Percentiles rank a stretch among this genome's conserved stretches.
Conservation (phyloP, 108 stramenopile genomes). For the Schizochytrium sp. region DNA sequence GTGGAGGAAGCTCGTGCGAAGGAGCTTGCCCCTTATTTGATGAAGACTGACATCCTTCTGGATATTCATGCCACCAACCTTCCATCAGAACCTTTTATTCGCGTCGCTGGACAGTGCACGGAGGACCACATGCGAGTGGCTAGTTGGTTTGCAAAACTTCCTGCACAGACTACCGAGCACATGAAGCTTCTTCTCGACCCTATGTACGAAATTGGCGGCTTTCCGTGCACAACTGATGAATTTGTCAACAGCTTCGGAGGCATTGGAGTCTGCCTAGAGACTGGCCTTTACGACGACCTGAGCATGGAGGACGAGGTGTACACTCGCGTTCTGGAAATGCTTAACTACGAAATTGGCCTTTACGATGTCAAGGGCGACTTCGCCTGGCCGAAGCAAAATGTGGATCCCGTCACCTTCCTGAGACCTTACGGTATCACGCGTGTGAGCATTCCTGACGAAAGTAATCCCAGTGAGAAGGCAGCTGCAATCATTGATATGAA, state of each 20-base stretch:
- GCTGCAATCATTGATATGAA: background rate
- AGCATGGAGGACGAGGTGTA: constrained; percentile 20
- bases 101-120: constrained; percentile 26
- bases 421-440: constrained; percentile 5
- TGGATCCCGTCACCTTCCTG: background rate
- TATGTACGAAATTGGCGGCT: background rate
- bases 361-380: background rate
- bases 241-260: constrained; percentile 27
- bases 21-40: constrained; percentile 20
- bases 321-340: background rate
- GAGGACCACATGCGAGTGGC: constrained; percentile 30
- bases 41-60: constrained; percentile 9
- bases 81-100: constrained; percentile 32
- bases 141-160: constrained; percentile 21
- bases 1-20: constrained; percentile 3
- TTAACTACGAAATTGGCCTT: constrained; percentile 26
- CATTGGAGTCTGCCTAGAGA: constrained; percentile 43
- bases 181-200: constrained; percentile 36
- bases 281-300: background rate
- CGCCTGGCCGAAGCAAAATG: background rate
- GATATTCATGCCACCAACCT: constrained; percentile 23
- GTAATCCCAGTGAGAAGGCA: background rate
- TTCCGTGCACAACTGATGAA: constrained; percentile 38
- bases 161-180: background rate
- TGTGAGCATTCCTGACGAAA: background rate